Evolutionary conservation across 2,329 filamentous ascomycete species (phyloP), one percentile per base, ranked within the genome.

Genomic region (Pyrenophora teres): DNA sequence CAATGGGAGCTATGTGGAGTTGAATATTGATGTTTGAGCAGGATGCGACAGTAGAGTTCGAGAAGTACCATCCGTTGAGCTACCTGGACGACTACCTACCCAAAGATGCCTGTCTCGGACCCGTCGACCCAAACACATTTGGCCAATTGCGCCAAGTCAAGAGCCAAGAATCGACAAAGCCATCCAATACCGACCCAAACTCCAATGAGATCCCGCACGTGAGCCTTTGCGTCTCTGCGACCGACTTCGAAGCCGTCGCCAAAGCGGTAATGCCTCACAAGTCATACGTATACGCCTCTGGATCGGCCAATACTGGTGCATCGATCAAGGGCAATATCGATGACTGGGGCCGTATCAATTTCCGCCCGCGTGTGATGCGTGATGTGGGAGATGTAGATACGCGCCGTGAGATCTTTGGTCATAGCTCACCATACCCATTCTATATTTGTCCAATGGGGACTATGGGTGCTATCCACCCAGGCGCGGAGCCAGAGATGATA

Each of bases 361-460:
- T 73, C 52, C 69, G 71, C 2, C 71, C 71, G 4, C 63, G 71
- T 3, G 65, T 73, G 3, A 65, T 73, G 65, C 66, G 70, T 16
- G 65, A 73, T 36, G 71, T 74, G 2, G 67, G 68, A 16, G 56
- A 70, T 19, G 63, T 70, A 1, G 64, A 71, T 33, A 68, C 62
- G 39, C 53, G 56, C 9, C 59, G 68, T 35, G 60, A 62, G 18
- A 71, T 75, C 13, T 63, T 75, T n/a, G 74, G 74, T 2, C 60
- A 71, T 35, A 60, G 54, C 43, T 64, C 65, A 13, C 59, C 54
- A 3, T 68, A 74, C 30, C 74, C 74, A 0, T 74, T 76, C 50
- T 76, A 75, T 52, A 69, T 76, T 36, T 69, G 67, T 0, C 73
- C 74, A 0, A 73, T 73, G 60, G 74, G 73, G 0, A 72, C 69